Percentiles rank a stretch among this genome's conserved stretches.
phyloP scores from a whole-genome alignment of 2,329 filamentous ascomycete genomes.

The Diaporthe longicolla region DNA sequence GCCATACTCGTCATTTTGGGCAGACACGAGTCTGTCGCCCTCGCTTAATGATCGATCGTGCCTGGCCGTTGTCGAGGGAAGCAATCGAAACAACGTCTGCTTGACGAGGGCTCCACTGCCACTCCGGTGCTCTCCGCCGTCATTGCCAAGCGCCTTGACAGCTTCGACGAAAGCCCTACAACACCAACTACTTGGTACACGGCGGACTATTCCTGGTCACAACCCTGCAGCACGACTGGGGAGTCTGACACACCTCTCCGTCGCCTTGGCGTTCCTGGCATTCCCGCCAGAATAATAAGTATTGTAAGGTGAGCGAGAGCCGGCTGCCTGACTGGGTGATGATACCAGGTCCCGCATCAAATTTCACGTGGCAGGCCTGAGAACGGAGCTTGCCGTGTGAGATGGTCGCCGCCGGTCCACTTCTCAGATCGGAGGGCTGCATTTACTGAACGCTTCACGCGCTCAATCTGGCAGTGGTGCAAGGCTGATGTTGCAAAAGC shows the following conservation, averaged over 20 bases:
- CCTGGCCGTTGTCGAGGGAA: neutral
- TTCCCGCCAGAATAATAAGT: neutral
- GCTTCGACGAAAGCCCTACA: constrained; percentile 23
- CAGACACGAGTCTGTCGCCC: neutral
- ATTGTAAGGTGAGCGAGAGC: neutral
- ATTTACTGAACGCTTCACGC: neutral
- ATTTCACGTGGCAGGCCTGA: constrained; percentile 22
- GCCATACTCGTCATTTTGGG: neutral
- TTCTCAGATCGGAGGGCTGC: neutral
- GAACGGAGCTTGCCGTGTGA: neutral
- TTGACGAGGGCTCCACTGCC: neutral
- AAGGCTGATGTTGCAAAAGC: constrained; percentile 12
- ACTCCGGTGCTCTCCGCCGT: constrained; percentile 20
- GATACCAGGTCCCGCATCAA: constrained; percentile 4
- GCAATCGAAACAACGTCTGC: constrained; percentile 17
- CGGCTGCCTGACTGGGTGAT: constrained; percentile 8
- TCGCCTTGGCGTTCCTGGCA: constrained; percentile 15
- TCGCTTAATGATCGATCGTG: constrained; percentile 15
- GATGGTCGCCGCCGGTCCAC: constrained; percentile 4
- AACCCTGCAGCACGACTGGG: constrained; percentile 10
- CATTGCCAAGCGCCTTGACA: constrained; percentile 29
- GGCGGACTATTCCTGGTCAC: neutral
- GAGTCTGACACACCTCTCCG: constrained; percentile 17
- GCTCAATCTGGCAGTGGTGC: neutral
- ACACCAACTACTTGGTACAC: neutral